Conservation (phyloP, 306 rosid genomes). For the Rosa multiflora region DNA sequence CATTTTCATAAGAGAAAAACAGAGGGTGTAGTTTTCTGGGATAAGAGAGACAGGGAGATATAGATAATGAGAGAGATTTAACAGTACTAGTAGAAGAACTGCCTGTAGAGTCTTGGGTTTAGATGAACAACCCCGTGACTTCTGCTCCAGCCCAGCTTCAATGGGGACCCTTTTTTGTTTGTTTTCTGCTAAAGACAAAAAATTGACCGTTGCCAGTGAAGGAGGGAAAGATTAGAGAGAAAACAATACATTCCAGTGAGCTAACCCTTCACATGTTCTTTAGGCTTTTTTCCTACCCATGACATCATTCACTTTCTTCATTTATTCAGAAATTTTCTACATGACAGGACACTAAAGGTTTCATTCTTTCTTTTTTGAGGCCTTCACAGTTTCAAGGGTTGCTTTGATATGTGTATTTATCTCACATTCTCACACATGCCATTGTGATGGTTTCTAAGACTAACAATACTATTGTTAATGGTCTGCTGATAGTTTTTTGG, state of each 20-base stretch:
- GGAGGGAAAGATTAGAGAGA: constrained; percentile 11
- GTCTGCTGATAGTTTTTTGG: neutral
- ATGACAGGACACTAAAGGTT: neutral
- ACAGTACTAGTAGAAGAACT: neutral
- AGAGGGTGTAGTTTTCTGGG: constrained; percentile 1
- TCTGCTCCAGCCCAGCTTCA: neutral
- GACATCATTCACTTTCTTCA: neutral
- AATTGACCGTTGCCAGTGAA: constrained; percentile 9
- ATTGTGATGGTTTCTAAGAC: neutral
- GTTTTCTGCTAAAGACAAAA: constrained; percentile 10
- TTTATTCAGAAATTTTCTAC: neutral
- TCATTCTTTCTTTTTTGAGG: neutral
- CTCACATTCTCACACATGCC: neutral
- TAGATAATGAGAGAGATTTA: neutral
- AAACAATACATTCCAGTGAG: neutral
- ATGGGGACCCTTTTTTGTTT: constrained; percentile 19
- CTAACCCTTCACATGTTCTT: constrained; percentile 1
- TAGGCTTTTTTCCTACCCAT: neutral
- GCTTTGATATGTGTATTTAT: neutral
- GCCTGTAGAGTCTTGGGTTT: constrained; percentile 20
- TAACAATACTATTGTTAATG: neutral
- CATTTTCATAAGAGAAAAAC: constrained; percentile 18
- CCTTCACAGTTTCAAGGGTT: neutral
- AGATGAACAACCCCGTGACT: constrained; percentile 56
- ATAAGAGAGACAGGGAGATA: constrained; percentile 4